Percentiles rank a stretch among this genome's conserved stretches.
Evolutionary conservation across 805 yeast genomes (phyloP).

Genomic region (Candida argentea): DNA sequence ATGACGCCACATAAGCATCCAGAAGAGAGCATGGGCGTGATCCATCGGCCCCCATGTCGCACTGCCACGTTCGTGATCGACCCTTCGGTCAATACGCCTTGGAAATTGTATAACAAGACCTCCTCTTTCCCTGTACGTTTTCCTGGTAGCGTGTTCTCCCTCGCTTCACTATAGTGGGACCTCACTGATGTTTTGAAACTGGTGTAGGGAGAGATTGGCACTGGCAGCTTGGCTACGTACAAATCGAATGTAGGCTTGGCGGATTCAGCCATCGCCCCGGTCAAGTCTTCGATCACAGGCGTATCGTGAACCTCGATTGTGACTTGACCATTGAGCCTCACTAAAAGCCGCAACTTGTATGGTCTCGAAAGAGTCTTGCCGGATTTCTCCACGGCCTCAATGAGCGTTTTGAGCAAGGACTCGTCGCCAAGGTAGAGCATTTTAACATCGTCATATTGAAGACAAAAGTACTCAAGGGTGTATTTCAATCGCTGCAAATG

Average conservation of each 20-base stretch:
- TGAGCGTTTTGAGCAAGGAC: constrained; percentile 26
- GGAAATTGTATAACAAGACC: constrained; percentile 47
- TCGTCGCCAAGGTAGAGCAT: constrained; percentile 31
- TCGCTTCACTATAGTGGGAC: constrained; percentile 49
- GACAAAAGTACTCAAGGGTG: constrained; percentile 41
- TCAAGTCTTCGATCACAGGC: constrained; percentile 14
- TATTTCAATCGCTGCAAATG: constrained; percentile 54
- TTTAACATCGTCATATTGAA: constrained; percentile 25
- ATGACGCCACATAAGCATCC: constrained; percentile 86
- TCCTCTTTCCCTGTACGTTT: constrained; percentile 49
- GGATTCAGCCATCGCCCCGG: constrained; percentile 15
- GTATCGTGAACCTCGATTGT: constrained; percentile 24
- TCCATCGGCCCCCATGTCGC: constrained; percentile 44
- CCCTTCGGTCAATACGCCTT: constrained; percentile 63
- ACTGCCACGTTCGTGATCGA: constrained; percentile 76
- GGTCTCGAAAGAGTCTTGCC: constrained; percentile 14
- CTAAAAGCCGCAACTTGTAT: constrained; percentile 24
- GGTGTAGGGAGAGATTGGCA: constrained; percentile 61
- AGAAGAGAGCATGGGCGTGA: constrained; percentile 66
- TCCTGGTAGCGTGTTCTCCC: constrained; percentile 38
- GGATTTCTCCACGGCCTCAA: constrained; percentile 16
- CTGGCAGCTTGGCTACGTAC: constrained; percentile 45
- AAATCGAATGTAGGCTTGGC: constrained; percentile 39
- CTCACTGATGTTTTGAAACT: constrained; percentile 82
- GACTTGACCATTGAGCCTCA: constrained; percentile 17